Percentiles rank a stretch among this genome's conserved stretches.
Conservation (phyloP, 2,329 filamentous ascomycete species). For the Cryphonectria naterciae region DNA sequence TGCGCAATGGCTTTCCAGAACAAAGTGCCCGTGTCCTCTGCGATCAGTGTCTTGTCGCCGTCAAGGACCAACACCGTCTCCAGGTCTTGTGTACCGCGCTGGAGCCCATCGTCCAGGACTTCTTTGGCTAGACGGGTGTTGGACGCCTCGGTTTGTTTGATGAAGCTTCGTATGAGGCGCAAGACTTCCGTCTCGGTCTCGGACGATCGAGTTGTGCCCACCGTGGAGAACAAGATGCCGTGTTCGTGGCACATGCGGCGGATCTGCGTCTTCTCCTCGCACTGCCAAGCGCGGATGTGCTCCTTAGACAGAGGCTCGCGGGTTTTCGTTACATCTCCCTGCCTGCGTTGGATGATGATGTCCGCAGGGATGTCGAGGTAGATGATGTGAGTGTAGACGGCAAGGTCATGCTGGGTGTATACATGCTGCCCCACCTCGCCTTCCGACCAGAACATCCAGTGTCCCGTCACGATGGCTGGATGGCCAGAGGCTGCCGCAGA, state of each 20-base stretch:
- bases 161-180: not conserved
- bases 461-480: not conserved
- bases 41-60: conserved; percentile 3
- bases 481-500: not conserved
- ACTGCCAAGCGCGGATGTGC: not conserved
- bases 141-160: not conserved
- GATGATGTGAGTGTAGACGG: not conserved
- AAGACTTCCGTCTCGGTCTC: not conserved
- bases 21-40: not conserved
- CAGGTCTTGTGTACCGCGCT: not conserved
- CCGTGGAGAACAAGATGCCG: not conserved
- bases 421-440: not conserved
- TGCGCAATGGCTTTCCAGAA: not conserved
- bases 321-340: not conserved
- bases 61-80: not conserved
- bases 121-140: not conserved
- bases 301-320: not conserved
- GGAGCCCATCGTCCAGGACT: not conserved
- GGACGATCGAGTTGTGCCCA: not conserved
- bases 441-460: not conserved
- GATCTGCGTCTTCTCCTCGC: not conserved
- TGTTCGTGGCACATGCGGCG: not conserved
- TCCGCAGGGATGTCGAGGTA: not conserved
- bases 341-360: not conserved
- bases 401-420: not conserved